Base-by-base conservation (phyloP, 768 basidiomycete genomes). In the Trametes meyenii region DNA sequence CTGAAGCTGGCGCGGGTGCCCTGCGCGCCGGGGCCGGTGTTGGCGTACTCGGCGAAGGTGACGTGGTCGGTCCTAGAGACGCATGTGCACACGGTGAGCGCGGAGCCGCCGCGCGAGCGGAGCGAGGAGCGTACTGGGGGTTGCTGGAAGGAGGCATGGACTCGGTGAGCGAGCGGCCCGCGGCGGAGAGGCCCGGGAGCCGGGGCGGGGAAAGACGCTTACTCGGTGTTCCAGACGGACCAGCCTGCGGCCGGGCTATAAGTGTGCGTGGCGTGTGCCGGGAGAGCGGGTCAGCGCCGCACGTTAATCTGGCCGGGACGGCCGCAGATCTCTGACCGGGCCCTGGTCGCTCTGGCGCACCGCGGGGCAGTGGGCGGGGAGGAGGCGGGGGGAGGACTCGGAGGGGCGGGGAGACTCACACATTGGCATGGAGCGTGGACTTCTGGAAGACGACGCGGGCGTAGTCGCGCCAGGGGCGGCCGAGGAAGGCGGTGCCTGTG, bases 381-480 rank as follows among this genome's bases (percentile, higher is more conserved):
- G n/a, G n/a, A n/a, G n/a, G n/a, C n/a, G n/a, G n/a, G 3, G 7
- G n/a, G 8, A 44, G 43, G 43, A 44, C 43, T 19, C 45, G 46
- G 1, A 16, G 21, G 19, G 23, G 29, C 16, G 26, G 26, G 29
- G 26, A 26, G 33, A 66, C 63, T 40, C 58, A 69, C 64, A 70
- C 63, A 54, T 65, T 64, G 50, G 45, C 55, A 35, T 62, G 53
- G 23, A 72, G 60, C 19, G 16, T 39, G 19, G 63, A 60, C 19
- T 69, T 70, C 58, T 73, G 71, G 64, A 73, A 73, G 39, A 72
- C 66, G 46, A 73, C 72, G 17, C 72, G 60, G 23, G 69, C 67
- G 49, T 59, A 65, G 55, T 68, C 69, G 43, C 70, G 59, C 70
- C 70, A 71, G 4, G 70, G 70, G 17, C 70, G 58, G n/a, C 70